Evolutionary conservation across 2,329 filamentous ascomycete species (phyloP).

Genomic region (Xylariaceae sp.): DNA sequence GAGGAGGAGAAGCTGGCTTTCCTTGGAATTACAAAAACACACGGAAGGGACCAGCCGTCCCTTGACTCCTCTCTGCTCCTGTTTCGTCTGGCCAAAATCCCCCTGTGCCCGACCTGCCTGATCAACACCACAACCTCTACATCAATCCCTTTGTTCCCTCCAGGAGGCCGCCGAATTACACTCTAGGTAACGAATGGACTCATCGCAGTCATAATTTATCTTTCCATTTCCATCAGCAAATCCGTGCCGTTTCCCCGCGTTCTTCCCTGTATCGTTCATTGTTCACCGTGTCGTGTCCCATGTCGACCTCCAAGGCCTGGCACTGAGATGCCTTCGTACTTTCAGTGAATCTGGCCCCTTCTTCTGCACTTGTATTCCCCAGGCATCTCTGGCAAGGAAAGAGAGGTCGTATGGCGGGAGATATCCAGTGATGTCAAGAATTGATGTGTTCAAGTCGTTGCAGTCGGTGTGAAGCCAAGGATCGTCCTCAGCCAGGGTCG

Average conservation of each 20-base stretch:
- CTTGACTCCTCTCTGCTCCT: background rate
- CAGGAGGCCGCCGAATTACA: background rate
- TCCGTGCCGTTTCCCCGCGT: background rate
- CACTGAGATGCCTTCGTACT: background rate
- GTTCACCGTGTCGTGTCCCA: too few relatives aligned
- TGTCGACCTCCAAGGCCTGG: background rate
- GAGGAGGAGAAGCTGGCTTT: background rate
- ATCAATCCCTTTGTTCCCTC: background rate
- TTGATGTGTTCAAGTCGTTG: constrained; percentile 1
- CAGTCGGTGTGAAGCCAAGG: background rate
- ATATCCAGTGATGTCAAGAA: constrained; percentile 2
- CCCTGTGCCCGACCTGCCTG: background rate
- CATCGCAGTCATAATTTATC: background rate
- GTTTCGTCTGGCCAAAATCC: background rate
- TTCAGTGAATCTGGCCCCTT: background rate
- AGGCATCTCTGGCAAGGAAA: background rate
- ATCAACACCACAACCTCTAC: background rate
- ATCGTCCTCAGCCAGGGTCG: too few relatives aligned
- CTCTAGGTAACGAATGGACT: background rate
- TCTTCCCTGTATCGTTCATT: background rate
- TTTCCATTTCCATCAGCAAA: background rate
- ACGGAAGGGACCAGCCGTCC: background rate
- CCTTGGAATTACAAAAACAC: background rate
- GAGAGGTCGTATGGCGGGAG: background rate
- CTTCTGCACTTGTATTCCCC: background rate